A percentile compares a stretch with the other conserved stretches of the same genome.
Evolutionary conservation across 2,329 filamentous ascomycete species (phyloP).

Genomic region (Acephala macrosclerotiorum): DNA sequence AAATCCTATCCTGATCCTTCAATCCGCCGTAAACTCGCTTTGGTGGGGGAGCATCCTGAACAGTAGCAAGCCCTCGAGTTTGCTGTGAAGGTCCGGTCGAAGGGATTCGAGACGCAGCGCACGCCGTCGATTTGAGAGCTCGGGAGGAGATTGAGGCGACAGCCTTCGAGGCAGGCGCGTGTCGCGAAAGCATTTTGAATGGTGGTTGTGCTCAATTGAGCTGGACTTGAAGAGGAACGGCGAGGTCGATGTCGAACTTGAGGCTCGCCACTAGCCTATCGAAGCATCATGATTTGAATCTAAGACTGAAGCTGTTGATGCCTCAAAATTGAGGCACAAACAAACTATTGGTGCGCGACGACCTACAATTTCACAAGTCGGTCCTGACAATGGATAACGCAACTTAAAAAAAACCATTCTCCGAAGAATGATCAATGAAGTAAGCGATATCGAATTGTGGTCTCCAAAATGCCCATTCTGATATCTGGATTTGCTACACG

Average conservation of each 20-base stretch:
- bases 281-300: no score
- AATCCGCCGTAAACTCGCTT: conserved; percentile 81
- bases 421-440: conserved; percentile 21
- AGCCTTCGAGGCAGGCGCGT: conserved; percentile 43
- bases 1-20: conserved; percentile 97
- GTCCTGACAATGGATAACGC: not conserved
- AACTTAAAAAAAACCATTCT: not conserved
- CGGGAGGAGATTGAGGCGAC: conserved; percentile 41
- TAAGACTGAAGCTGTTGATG: conserved; percentile 15
- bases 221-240: conserved; percentile 28
- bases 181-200: conserved; percentile 47
- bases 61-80: conserved; percentile 79
- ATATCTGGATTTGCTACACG: conserved; percentile 28
- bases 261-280: no score
- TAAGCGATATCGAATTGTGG: conserved; percentile 34
- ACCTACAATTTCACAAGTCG: not conserved
- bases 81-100: conserved; percentile 55
- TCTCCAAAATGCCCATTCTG: conserved; percentile 27
- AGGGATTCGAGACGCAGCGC: conserved; percentile 38
- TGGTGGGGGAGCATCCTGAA: conserved; percentile 76
- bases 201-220: conserved; percentile 46
- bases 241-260: conserved; percentile 38
- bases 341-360: no score
- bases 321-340: not conserved
- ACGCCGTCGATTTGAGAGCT: conserved; percentile 40